Evolutionary conservation across 2,329 filamentous ascomycete genomes (phyloP).

Genomic region (Cladosporium sp.): DNA sequence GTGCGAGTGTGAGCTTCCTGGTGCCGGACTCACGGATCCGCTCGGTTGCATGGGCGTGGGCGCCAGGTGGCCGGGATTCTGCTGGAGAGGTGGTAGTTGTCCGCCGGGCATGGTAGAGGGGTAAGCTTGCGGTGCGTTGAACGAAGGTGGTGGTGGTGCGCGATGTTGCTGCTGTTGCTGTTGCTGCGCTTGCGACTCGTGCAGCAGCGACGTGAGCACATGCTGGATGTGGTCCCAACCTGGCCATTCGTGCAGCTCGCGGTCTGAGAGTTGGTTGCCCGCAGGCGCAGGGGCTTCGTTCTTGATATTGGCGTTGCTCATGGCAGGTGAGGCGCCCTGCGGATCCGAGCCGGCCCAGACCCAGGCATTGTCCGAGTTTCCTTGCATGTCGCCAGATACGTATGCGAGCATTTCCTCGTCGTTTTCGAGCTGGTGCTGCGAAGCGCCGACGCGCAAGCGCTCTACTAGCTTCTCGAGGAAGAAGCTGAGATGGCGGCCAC

Average conservation of each 20-base stretch:
- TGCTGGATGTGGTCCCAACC: constrained; percentile 77
- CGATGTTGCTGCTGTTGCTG: constrained; percentile 20
- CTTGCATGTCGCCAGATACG: constrained; percentile 82
- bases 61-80: constrained; percentile 2
- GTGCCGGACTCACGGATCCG: constrained; percentile 5
- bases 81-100: background rate
- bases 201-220: constrained; percentile 58
- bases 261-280: constrained; percentile 28
- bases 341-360: constrained; percentile 60
- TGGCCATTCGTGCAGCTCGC: constrained; percentile 63
- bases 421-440: constrained; percentile 49
- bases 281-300: background rate
- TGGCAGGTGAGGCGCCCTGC: constrained; percentile 2
- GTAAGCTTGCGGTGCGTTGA: constrained; percentile 20
- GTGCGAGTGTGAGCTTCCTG: constrained; percentile 10
- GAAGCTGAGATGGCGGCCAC: constrained; percentile 78
- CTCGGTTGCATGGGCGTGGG: background rate
- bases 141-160: constrained; percentile 25
- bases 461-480: constrained; percentile 70
- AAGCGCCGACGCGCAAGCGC: constrained; percentile 48
- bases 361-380: constrained; percentile 75
- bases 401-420: constrained; percentile 92
- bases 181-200: constrained; percentile 42
- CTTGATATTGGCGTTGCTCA: background rate
- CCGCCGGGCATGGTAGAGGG: constrained; percentile 19